These are phyloP conservation scores for Nothopassalora personata DNA, from an alignment of 2,329 filamentous ascomycete genomes.

Conservation along the genomic window DNA sequence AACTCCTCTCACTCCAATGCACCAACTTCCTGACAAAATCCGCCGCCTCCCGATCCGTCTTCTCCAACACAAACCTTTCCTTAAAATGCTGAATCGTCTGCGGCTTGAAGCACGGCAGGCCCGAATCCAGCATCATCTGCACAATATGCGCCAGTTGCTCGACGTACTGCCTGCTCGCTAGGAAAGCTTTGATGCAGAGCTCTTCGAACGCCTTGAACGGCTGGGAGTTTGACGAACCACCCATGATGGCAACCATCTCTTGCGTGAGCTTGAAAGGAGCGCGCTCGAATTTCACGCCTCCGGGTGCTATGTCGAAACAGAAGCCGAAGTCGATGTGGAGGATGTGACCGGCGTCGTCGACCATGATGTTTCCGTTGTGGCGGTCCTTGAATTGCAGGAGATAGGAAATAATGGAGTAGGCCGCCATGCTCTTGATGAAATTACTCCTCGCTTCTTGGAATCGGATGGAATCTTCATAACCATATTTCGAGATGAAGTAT, in stretches of 20 bases:
- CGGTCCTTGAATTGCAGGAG: slow-evolving; percentile 97
- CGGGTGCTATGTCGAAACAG: slow-evolving; percentile 97
- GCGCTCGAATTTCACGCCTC: slow-evolving; percentile 94
- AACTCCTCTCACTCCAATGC: slow-evolving; percentile 82
- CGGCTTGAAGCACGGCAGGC: slow-evolving; percentile 95
- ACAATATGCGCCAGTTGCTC: slow-evolving; percentile 89
- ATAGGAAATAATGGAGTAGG: slow-evolving; percentile 95
- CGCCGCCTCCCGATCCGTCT: slow-evolving; percentile 84
- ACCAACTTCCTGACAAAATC: slow-evolving; percentile 89
- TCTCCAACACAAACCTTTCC: slow-evolving; percentile 88
- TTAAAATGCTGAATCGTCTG: slow-evolving; percentile 89
- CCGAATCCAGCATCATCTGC: slow-evolving; percentile 90
- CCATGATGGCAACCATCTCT: slow-evolving; percentile 99
- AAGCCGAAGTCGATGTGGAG: slow-evolving; percentile 99
- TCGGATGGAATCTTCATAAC: slow-evolving; percentile 86
- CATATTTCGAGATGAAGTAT: slow-evolving; percentile 96
- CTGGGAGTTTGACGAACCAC: slow-evolving; percentile 72
- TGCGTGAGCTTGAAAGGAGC: slow-evolving; percentile 96
- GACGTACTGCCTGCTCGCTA: slow-evolving; percentile 78
- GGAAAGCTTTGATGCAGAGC: slow-evolving; percentile 89
- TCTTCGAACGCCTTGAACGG: slow-evolving; percentile 95
- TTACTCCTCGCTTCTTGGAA: slow-evolving; percentile 95
- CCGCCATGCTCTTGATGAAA: slow-evolving; percentile 99
- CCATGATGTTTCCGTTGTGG: slow-evolving; percentile 99
- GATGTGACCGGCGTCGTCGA: slow-evolving; percentile 94